Conservation (phyloP, 2,329 filamentous ascomycete genomes). For the Stagonosporopsis vannaccii region DNA sequence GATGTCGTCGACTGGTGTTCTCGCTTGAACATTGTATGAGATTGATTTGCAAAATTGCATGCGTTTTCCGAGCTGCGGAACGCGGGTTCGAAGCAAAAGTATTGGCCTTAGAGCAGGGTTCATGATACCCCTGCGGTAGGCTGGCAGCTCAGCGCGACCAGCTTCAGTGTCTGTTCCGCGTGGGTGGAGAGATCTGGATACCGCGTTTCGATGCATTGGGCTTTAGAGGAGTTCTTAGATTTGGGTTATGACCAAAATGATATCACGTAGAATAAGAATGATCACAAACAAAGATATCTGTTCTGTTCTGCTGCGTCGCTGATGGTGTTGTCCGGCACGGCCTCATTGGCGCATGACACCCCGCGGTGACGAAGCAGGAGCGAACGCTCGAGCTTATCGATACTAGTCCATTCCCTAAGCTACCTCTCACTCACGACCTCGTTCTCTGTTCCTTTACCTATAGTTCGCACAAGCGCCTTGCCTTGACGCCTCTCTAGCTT, state of each 20-base stretch:
- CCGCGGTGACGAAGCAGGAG: conserved; percentile 5
- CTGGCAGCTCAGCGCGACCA: conserved; percentile 44
- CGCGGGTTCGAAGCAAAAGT: conserved; percentile 37
- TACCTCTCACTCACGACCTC: background rate
- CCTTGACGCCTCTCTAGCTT: background rate
- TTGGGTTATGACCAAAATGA: conserved; percentile 46
- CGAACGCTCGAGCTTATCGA: background rate
- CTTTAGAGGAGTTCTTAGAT: conserved; percentile 51
- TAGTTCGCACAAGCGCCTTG: background rate
- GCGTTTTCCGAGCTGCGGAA: conserved; percentile 36
- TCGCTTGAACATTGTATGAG: conserved; percentile 61
- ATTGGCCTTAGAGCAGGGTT: conserved; percentile 40
- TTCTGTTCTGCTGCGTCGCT: background rate
- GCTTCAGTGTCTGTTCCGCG: conserved; percentile 43
- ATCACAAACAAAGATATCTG: background rate
- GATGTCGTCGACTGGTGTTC: conserved; percentile 89
- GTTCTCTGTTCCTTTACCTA: background rate
- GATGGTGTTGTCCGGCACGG: background rate
- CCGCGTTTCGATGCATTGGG: conserved; percentile 47
- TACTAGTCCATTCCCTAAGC: background rate
- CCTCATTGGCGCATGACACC: background rate
- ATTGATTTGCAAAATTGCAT: conserved; percentile 35
- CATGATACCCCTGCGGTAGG: conserved; percentile 42
- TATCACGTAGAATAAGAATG: conserved; percentile 34
- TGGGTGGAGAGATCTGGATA: conserved; percentile 45